Base-by-base conservation (phyloP, 148 eudicot species). In the Bassia scoparia region DNA sequence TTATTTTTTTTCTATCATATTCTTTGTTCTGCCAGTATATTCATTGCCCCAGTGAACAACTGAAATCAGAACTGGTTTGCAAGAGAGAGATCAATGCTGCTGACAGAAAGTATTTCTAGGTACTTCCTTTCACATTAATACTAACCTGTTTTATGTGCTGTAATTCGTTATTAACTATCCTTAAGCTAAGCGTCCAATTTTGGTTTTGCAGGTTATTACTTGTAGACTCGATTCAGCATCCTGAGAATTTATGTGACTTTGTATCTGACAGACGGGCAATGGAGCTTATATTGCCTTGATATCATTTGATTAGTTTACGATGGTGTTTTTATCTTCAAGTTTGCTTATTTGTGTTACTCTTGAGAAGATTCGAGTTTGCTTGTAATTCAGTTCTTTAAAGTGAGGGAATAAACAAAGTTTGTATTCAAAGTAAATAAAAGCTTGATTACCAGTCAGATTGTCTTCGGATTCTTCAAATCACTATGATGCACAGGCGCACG, bases 181-280 rank as follows among this genome's bases (percentile, higher is more conserved):
- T 41, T 41, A 8, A 41, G 58, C 56, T 61, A 72, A 72, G 37
- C 43, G 4, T 46, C 44, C 49, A 24, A 5, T 24, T 61, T 33
- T 46, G 73, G 2, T 63, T 71, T 5, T 61, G 67, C 68, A 61
- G 68, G 68, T 44, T 60, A n/a, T n/a, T n/a, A n/a, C n/a, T n/a
- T n/a, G 20, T 24, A 6, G 37, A 11, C 21, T 52, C 8, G 48
- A 69, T 27, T 55, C 24, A 2, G 53, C 44, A 59, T 6, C 41
- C 43, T 53, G 14, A 5, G 48, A 54, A 31, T 18, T 34, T 56
- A 20, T 18, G 35, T 48, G 31, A 20, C 43, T 31, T 61, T 29
- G 38, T n/a, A 60, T 30, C 64, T 60, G 35, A 33, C 33, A 11
- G 43, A 5, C 21, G 10, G 33, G 43, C 41, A 33, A 61, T 34